Evolutionary conservation across 352 stramenopile genomes (phyloP).

Genomic region (Phytophthora hybrid): DNA sequence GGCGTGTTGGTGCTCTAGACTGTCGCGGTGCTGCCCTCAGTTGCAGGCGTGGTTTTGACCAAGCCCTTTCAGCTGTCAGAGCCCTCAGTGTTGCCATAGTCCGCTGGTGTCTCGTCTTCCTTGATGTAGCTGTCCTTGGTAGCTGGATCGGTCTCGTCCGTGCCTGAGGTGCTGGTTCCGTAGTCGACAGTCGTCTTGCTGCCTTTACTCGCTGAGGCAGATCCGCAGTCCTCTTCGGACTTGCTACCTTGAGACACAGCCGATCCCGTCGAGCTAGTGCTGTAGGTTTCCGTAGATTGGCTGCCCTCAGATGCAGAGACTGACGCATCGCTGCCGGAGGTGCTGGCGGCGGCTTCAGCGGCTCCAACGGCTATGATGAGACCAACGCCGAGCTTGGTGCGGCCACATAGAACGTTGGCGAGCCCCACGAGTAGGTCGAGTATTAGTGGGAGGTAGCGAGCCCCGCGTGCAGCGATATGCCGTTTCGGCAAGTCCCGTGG

Average conservation of each 20-base stretch:
- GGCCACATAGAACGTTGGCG: too few species aligned
- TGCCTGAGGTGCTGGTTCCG: neutral
- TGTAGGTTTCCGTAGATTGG: neutral
- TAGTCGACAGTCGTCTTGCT: neutral
- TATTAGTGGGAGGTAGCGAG: too few species aligned
- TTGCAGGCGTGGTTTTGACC: neutral
- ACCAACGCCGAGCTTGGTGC: too few species aligned
- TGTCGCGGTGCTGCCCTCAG: neutral
- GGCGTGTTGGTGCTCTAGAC: neutral
- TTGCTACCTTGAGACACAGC: neutral
- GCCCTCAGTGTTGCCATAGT: neutral
- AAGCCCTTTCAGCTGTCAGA: neutral
- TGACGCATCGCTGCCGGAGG: neutral
- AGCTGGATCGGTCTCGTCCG: neutral
- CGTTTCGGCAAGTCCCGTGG: too few species aligned
- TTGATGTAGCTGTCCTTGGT: neutral
- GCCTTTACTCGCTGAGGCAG: neutral
- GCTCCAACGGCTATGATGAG: too few species aligned
- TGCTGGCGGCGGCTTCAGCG: neutral
- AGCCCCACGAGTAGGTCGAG: too few species aligned
- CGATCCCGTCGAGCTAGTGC: neutral
- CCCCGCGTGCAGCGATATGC: too few species aligned
- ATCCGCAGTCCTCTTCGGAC: neutral
- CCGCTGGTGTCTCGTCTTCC: neutral
- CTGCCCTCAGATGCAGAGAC: neutral